Percentiles rank a stretch among this genome's conserved stretches.
phyloP scores from a whole-genome alignment of 176 grass and related monocot species.

The Oryza rufipogon region DNA sequence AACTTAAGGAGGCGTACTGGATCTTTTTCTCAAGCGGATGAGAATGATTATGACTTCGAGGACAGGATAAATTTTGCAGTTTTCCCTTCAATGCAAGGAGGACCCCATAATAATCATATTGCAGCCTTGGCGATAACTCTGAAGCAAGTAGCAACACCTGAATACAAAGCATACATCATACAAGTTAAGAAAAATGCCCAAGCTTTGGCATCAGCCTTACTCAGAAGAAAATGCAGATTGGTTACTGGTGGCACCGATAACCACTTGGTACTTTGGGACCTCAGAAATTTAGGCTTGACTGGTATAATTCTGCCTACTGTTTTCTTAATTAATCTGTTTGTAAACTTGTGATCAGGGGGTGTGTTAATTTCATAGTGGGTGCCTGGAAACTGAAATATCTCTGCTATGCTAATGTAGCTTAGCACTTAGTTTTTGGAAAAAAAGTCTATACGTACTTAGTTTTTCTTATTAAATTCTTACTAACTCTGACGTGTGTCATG shows the following conservation, averaged over 20 bases:
- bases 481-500: too few species aligned
- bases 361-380: not conserved
- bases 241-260: constrained; percentile 98
- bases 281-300: constrained; percentile 93
- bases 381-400: not conserved
- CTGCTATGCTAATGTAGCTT: not conserved
- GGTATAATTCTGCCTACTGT: constrained; percentile 51
- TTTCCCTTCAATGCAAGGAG: constrained; percentile 97
- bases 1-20: constrained; percentile 45
- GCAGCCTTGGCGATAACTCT: constrained; percentile 91
- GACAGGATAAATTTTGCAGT: constrained; percentile 94
- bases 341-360: not conserved
- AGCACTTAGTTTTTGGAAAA: not conserved
- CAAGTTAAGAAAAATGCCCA: constrained; percentile 98
- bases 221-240: constrained; percentile 94
- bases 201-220: constrained; percentile 79
- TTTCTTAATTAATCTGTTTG: constrained; percentile 13
- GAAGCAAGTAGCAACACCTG: constrained; percentile 87
- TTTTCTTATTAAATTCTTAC: too few species aligned
- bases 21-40: constrained; percentile 63
- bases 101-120: constrained; percentile 98
- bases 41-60: constrained; percentile 81
- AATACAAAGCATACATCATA: constrained; percentile 95
- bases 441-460: too few species aligned
- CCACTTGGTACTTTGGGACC: constrained; percentile 97